Percentiles rank a stretch among this genome's conserved stretches.
Evolutionary conservation across 2,329 filamentous ascomycete genomes (phyloP).

Genomic region (Fonsecaea pugnacius): DNA sequence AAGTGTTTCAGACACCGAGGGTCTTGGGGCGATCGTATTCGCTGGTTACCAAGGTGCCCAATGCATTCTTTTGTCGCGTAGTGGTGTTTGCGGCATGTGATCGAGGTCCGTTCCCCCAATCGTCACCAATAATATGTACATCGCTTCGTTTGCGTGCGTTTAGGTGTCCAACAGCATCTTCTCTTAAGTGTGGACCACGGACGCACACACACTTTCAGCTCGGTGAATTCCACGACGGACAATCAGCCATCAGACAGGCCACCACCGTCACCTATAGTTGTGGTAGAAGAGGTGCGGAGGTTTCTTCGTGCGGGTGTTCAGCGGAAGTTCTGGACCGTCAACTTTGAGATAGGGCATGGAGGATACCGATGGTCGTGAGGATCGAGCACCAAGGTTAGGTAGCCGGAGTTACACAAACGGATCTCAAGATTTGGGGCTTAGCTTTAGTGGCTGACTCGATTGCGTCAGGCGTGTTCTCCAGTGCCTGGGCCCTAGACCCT

Average conservation of each 20-base stretch:
- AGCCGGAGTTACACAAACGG: conserved; percentile 2
- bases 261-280: neutral
- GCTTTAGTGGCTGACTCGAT: conserved; percentile 13
- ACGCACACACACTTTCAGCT: neutral
- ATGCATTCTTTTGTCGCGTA: neutral
- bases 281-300: neutral
- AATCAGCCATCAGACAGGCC: neutral
- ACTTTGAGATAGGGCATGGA: neutral
- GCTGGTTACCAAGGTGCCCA: conserved; percentile 1
- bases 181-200: neutral
- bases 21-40: neutral
- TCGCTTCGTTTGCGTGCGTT: neutral
- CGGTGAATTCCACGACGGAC: neutral
- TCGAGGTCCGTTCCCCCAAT: neutral
- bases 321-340: conserved; percentile 6
- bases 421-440: neutral
- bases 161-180: neutral
- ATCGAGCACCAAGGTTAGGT: neutral
- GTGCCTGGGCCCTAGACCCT: conserved; percentile 2
- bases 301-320: neutral
- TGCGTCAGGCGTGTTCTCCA: conserved; percentile 11
- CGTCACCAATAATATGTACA: too few species aligned
- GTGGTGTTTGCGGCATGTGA: neutral
- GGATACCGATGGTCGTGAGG: neutral
- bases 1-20: neutral